Conservation (phyloP, 2,329 filamentous ascomycete species). For the Ceratocystis huliohia region DNA sequence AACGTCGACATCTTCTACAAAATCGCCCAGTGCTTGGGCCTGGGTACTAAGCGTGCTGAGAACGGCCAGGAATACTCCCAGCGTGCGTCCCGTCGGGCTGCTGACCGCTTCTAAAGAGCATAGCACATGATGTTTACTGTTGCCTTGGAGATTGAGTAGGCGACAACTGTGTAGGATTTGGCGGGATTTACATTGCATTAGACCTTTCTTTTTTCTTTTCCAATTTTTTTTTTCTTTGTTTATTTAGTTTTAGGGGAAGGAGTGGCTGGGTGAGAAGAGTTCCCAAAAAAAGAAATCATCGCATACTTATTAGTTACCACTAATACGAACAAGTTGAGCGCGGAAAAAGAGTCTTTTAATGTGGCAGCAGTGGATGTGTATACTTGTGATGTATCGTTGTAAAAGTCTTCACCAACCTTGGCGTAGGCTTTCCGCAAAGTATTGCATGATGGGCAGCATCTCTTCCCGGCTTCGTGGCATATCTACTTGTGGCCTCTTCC, state of each 20-base stretch:
- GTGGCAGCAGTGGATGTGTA: neutral
- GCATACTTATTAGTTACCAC: neutral
- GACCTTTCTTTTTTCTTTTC: neutral
- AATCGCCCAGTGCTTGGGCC: constrained; percentile 55
- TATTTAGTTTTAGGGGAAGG: neutral
- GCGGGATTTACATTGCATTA: neutral
- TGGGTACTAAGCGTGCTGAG: constrained; percentile 27
- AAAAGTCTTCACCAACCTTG: constrained; percentile 3
- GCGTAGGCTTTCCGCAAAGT: constrained; percentile 51
- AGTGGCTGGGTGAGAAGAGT: neutral
- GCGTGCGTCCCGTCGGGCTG: constrained; percentile 14
- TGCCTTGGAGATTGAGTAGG: neutral
- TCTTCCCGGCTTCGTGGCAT: constrained; percentile 80
- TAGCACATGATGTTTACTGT: neutral
- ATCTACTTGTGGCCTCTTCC: constrained; percentile 56
- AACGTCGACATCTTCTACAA: constrained; percentile 65
- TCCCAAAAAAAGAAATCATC: neutral
- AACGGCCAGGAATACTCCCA: constrained; percentile 8
- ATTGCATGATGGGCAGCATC: constrained; percentile 83
- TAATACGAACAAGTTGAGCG: neutral
- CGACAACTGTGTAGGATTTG: neutral
- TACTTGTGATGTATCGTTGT: too few species aligned
- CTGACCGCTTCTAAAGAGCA: constrained; percentile 19
- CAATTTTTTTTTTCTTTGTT: neutral
- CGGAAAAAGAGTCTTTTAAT: neutral